Percentiles rank a stretch among this genome's conserved stretches.
Conservation (phyloP, 352 stramenopile genomes). For the Phytophthora multivora region DNA sequence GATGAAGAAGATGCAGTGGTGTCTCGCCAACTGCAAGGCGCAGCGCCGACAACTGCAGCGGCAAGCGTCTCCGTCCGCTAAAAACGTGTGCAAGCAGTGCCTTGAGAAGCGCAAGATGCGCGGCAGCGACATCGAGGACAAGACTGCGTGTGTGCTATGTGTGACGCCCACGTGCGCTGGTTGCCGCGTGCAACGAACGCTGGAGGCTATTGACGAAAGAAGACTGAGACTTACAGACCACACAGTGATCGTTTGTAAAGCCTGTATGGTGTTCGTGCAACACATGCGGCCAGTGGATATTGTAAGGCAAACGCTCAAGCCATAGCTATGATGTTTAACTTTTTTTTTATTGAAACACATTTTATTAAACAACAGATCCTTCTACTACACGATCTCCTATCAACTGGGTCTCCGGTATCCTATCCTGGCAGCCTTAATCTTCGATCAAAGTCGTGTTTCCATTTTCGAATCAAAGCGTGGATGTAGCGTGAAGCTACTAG, state of each 20-base stretch:
- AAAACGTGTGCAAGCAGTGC: slow-evolving; percentile 24
- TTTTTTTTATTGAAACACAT: too few species aligned
- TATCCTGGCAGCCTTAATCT: too few species aligned
- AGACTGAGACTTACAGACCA: slow-evolving; percentile 25
- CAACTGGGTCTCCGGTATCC: too few species aligned
- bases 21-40: slow-evolving; percentile 23
- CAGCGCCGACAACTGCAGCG: slow-evolving; percentile 27
- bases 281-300: slow-evolving; percentile 34
- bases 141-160: slow-evolving; percentile 24
- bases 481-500: too few species aligned
- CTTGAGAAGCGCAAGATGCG: slow-evolving; percentile 23
- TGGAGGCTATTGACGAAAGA: slow-evolving; percentile 24
- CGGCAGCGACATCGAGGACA: slow-evolving; percentile 18
- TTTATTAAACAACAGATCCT: too few species aligned
- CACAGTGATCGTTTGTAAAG: slow-evolving; percentile 22
- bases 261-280: slow-evolving; percentile 30
- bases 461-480: too few species aligned
- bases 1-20: slow-evolving; percentile 42
- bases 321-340: too few species aligned
- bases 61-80: slow-evolving; percentile 18
- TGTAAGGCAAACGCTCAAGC: slow-evolving; percentile 16
- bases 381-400: too few species aligned
- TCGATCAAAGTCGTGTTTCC: too few species aligned
- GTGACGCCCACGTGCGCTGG: slow-evolving; percentile 26
- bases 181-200: slow-evolving; percentile 27